Evolutionary conservation across 768 basidiomycete genomes (phyloP), one percentile per base, ranked within the genome.

Genomic region (Macrolepiota dolichaula): DNA sequence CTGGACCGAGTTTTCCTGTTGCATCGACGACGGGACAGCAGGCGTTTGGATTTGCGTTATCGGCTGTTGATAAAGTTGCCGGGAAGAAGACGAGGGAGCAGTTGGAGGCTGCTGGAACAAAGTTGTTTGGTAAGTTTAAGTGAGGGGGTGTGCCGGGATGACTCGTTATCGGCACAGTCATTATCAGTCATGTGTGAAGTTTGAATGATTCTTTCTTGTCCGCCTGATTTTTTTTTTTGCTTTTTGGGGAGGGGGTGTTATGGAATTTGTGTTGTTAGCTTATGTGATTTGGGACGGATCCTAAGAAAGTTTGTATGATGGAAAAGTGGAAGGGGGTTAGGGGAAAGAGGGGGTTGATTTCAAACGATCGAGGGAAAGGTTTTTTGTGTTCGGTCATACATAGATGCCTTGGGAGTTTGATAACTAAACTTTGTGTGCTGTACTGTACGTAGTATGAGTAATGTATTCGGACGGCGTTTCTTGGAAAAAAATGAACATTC

Each of bases 1-100:
- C 73, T 49, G 68, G 71, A 38, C 65, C 70, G 47, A 65, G 59
- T 54, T 71, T 73, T 65, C 70, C 74, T 4, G 56, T 69, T 24
- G 68, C 76, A 5, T 53, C 51, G 56, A 58, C 63, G 46, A 63
- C 71, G 27, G 69, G 68, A 54, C 71, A 27, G 40, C 52, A 54
- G 25, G 54, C 81, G 9, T 63, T 80, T 35, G 77, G 72, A 29
- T 73, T 73, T 64, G 85, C 85, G 44, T 65, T 79, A 65, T 77
- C 70, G 62, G 76, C 79, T n/a, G 76, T 88, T 19, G 85, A 86
- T 68, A 81, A 77, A 61, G 70, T 86, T 32, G 83, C 83, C 17
- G 85, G 86, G 3, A 76, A 74, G 64, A 79, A 78, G 57, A 79
- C 78, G 46, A 71, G 81, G 42, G 69, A 71, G 36, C 84, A 82